These are phyloP conservation scores for Vitis hybrid DNA, from an alignment of 177 flowering plant species.

Conservation along the genomic window DNA sequence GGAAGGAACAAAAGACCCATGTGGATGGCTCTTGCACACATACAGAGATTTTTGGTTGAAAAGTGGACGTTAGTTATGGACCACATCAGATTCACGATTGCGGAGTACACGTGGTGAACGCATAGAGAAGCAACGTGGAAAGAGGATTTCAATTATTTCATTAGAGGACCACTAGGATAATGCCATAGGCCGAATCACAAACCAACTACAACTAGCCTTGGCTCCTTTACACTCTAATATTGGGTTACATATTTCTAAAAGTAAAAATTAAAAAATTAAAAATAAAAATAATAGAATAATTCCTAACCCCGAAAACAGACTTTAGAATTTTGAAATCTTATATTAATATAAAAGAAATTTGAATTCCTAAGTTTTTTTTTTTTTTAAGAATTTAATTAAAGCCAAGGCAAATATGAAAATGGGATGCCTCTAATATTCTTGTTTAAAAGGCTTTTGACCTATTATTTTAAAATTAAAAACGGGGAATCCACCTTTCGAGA, in stretches of 20 bases:
- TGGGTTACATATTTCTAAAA: background rate
- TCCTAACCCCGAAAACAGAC: no score
- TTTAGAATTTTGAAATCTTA: no score
- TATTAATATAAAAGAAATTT: no score
- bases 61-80: conserved; percentile 7
- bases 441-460: no score
- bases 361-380: no score
- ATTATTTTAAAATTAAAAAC: no score
- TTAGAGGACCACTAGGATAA: conserved; percentile 19
- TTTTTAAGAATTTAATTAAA: no score
- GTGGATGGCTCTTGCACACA: conserved; percentile 2
- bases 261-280: no score
- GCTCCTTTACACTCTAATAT: background rate
- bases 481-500: no score
- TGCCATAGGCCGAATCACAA: conserved; percentile 21
- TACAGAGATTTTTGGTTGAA: background rate
- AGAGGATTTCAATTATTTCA: conserved; percentile 14
- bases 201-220: conserved; percentile 14
- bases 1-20: conserved; percentile 11
- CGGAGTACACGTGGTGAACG: conserved; percentile 12
- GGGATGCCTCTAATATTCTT: no score
- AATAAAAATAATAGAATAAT: no score
- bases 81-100: conserved; percentile 20
- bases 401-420: no score
- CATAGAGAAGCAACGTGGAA: conserved; percentile 18